Evolutionary conservation across 176 grass and related monocot genomes (phyloP).

Genomic region (Alopecurus myosuroides): DNA sequence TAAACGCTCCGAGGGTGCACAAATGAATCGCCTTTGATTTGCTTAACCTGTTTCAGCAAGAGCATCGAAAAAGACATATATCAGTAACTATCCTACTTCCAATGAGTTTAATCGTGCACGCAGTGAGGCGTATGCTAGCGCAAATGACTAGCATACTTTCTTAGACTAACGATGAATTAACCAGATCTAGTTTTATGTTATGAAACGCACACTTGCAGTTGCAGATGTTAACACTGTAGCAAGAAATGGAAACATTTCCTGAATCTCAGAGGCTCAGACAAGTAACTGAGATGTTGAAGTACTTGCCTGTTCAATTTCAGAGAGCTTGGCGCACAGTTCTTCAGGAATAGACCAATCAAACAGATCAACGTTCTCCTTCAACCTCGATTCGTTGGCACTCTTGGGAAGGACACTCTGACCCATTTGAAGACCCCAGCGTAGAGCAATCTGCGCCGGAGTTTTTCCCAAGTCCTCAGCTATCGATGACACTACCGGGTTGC

Average conservation of each 20-base stretch:
- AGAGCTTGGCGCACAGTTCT: slow-evolving; percentile 42
- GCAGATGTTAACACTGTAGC: background rate
- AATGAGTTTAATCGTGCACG: background rate
- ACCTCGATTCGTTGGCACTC: slow-evolving; percentile 51
- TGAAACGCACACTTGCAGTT: background rate
- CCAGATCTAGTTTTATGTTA: background rate
- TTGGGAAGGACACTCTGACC: slow-evolving; percentile 71
- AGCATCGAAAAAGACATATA: background rate
- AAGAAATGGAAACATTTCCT: background rate
- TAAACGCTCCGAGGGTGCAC: slow-evolving; percentile 42
- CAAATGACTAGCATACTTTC: too few species aligned
- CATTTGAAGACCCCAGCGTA: slow-evolving; percentile 62
- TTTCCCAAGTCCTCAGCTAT: slow-evolving; percentile 54
- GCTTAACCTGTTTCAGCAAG: slow-evolving; percentile 28
- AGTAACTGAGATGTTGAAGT: background rate
- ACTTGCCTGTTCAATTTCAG: slow-evolving; percentile 61
- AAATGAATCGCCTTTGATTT: slow-evolving; percentile 38
- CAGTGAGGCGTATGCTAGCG: background rate
- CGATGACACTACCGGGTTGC: slow-evolving; percentile 29
- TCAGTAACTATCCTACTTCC: background rate
- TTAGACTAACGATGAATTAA: background rate
- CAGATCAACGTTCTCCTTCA: slow-evolving; percentile 60
- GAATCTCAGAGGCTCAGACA: background rate
- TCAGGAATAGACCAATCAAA: slow-evolving; percentile 75
- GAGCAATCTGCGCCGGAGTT: slow-evolving; percentile 57